Base-by-base conservation (phyloP, 495 filamentous ascomycete genomes). In the Oidiodendron maius region DNA sequence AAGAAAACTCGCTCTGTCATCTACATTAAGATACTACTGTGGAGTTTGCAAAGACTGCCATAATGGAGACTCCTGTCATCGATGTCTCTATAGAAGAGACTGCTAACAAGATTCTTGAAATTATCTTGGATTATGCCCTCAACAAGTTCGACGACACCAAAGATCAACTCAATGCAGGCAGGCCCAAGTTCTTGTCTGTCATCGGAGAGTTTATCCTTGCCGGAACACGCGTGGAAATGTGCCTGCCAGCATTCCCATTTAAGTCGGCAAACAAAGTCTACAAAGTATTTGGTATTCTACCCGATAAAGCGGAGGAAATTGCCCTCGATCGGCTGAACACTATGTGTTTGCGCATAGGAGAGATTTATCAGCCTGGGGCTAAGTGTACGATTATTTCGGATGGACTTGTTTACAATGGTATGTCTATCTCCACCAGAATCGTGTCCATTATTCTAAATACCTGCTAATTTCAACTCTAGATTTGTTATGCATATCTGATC, bases 181-280 rank as follows among this genome's bases (percentile, higher is more conserved):
- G 20, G 32, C 40, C 51, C 10, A 58, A 60, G 46, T 58, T 59
- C 41, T 24, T 60, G 17, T 37, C 44, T 16, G 32, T 60, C 30
- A 55, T 60, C 35, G 34, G 50, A 9, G n/a, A 51, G n/a, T 60
- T 60, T 40, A 46, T 60, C 39, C 36, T 4, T 9, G 35, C 12
- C 25, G 42, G 35, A 2, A 34, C 36, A 30, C 53, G 40, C 1
- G 52, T 66, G 2, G 40, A 64, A 10, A 32, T 66, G 46, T 72
- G 71, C 36, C 64, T 78, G 2, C 75, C 75, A 28, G 73, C 71
- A 3, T 78, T 78, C 46, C 74, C 74, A 0, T 76, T 75, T 63
- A 78, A 78, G 54, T 76, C 71, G 1, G 65, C 73, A 6, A 72
- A 76, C 44, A 61, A 59, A 4, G 53, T 55, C 22, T 60, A 61